Evolutionary conservation across 352 stramenopile genomes (phyloP).

Genomic region (Aphanomyces euteiches): DNA sequence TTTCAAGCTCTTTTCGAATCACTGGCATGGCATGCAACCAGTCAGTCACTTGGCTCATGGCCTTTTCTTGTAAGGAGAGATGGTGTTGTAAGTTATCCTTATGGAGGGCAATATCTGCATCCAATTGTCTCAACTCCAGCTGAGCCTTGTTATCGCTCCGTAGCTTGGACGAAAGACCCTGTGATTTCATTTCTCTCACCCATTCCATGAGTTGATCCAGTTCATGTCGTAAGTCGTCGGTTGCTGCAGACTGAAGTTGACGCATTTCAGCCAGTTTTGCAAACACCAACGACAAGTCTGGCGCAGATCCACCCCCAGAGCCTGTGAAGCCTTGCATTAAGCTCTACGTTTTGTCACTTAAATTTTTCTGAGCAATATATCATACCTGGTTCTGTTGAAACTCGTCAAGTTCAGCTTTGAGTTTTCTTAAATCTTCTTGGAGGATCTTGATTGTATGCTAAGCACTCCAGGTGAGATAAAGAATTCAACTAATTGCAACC

Average conservation of each 20-base stretch:
- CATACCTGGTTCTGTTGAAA: slow-evolving; percentile 44
- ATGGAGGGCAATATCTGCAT: slow-evolving; percentile 51
- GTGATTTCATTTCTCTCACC: slow-evolving; percentile 46
- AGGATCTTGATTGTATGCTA: slow-evolving; percentile 50
- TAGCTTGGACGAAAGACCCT: slow-evolving; percentile 55
- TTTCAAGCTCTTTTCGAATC: slow-evolving; percentile 48
- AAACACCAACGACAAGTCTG: slow-evolving; percentile 78
- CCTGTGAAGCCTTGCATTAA: slow-evolving; percentile 17
- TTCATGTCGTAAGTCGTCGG: slow-evolving; percentile 52
- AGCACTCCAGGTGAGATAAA: no score
- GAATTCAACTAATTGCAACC: no score
- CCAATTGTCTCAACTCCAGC: slow-evolving; percentile 54
- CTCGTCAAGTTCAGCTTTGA: slow-evolving; percentile 49
- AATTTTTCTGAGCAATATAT: no score
- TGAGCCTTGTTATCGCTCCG: slow-evolving; percentile 51
- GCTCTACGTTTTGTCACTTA: slow-evolving; percentile 11
- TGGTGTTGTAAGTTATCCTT: slow-evolving; percentile 70
- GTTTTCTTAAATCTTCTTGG: slow-evolving; percentile 40
- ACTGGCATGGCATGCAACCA: slow-evolving; percentile 59
- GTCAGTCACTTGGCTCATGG: slow-evolving; percentile 59
- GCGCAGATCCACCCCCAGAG: slow-evolving; percentile 24
- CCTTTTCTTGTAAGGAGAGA: slow-evolving; percentile 60
- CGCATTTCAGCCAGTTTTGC: slow-evolving; percentile 71
- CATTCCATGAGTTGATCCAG: slow-evolving; percentile 43
- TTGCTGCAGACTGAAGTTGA: slow-evolving; percentile 51